These are phyloP conservation scores for Lichtheimia ornata DNA, from an alignment of 371 early-diverging fungal species.

Conservation along the genomic window DNA sequence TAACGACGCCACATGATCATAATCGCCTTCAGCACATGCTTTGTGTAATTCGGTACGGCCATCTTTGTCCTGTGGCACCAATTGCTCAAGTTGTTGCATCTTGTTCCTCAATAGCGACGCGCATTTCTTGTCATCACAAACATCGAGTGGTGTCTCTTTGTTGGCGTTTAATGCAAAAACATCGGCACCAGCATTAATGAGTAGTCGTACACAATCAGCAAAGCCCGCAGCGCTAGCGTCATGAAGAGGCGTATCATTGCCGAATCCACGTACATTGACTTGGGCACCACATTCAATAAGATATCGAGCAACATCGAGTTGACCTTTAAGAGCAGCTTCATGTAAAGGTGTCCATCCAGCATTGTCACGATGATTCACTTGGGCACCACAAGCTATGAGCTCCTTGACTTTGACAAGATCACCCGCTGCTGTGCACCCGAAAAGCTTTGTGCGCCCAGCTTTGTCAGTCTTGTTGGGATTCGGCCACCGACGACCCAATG, in stretches of 20 bases:
- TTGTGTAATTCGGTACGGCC: constrained; percentile 36
- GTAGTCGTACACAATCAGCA: constrained; percentile 54
- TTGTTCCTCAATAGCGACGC: constrained; percentile 20
- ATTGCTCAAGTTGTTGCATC: constrained; percentile 37
- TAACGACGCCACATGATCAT: constrained; percentile 21
- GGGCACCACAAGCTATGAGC: constrained; percentile 49
- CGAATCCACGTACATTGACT: constrained; percentile 62
- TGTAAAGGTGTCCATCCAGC: constrained; percentile 75
- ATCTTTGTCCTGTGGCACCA: constrained; percentile 27
- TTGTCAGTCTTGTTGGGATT: constrained; percentile 58
- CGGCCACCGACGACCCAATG: constrained; percentile 4
- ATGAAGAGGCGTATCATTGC: constrained; percentile 78
- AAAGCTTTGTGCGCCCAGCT: constrained; percentile 59
- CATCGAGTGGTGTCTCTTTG: constrained; percentile 56
- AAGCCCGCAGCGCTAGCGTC: constrained; percentile 77
- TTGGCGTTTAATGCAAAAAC: constrained; percentile 59
- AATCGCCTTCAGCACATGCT: constrained; percentile 27
- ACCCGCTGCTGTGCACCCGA: constrained; percentile 53
- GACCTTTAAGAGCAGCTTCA: constrained; percentile 67
- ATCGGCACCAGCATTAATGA: constrained; percentile 66
- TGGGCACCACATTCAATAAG: constrained; percentile 59
- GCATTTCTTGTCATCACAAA: constrained; percentile 41
- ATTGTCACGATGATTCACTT: constrained; percentile 62
- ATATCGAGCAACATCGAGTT: constrained; percentile 53
- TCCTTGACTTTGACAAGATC: constrained; percentile 46